Evolutionary conservation across 768 basidiomycete genomes (phyloP).

Genomic region (Trametes coccinea): DNA sequence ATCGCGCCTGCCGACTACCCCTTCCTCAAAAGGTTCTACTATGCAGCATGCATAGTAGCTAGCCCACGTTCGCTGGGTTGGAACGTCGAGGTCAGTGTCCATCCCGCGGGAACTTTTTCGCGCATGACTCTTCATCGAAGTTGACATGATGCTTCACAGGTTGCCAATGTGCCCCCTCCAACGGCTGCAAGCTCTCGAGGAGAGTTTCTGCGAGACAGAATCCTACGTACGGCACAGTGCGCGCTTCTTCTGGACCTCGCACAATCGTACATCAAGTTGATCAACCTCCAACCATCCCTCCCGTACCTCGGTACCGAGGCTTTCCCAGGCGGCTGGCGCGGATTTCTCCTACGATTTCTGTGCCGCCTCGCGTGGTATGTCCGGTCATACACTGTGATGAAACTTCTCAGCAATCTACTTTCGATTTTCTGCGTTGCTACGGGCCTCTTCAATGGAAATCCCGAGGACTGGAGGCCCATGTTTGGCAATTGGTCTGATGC

Average conservation of each 20-base stretch:
- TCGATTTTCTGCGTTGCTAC: constrained; percentile 15
- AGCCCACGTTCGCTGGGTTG: background rate
- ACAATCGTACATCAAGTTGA: constrained; percentile 15
- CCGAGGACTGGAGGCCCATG: constrained; percentile 40
- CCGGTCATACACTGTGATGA: background rate
- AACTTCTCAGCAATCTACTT: constrained; percentile 2
- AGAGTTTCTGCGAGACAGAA: background rate
- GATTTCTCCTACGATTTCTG: background rate
- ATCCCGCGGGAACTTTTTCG: background rate
- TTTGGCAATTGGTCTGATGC: constrained; percentile 38
- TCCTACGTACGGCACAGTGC: background rate
- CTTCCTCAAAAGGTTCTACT: background rate
- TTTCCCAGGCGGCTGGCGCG: background rate
- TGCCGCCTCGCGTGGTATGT: constrained; percentile 1
- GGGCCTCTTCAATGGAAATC: constrained; percentile 25
- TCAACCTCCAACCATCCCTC: constrained; percentile 10
- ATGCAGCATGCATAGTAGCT: background rate
- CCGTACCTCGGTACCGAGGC: constrained; percentile 1
- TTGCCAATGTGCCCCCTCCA: constrained; percentile 7
- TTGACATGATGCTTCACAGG: background rate
- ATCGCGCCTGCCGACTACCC: background rate
- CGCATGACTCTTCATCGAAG: background rate
- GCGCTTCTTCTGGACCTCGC: constrained; percentile 9
- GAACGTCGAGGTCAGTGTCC: background rate
- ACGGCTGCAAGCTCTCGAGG: background rate